A percentile compares a stretch with the other conserved stretches of the same genome.
Evolutionary conservation across 2,329 filamentous ascomycete species (phyloP).

Genomic region (Boeremia exigua): DNA sequence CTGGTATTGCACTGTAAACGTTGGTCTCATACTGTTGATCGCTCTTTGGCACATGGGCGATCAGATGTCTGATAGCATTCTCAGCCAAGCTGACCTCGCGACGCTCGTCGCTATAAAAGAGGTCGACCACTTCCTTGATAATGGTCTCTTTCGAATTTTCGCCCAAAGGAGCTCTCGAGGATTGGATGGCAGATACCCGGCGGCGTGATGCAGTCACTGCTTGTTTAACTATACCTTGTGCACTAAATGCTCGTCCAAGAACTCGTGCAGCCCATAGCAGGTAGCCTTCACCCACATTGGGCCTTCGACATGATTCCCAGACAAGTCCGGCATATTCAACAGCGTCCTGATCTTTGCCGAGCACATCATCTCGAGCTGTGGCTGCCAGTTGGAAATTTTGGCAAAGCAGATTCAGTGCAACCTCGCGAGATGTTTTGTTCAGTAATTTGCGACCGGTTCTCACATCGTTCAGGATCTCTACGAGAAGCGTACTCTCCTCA

Average conservation of each 20-base stretch:
- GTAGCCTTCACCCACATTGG: conserved; percentile 70
- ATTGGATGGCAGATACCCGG: conserved; percentile 30
- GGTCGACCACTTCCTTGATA: conserved; percentile 43
- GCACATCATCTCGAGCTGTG: conserved; percentile 67
- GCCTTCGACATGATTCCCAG: conserved; percentile 76
- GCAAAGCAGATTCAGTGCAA: conserved; percentile 76
- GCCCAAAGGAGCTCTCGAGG: conserved; percentile 31
- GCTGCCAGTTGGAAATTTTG: conserved; percentile 71
- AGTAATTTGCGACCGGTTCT: conserved; percentile 68
- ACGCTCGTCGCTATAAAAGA: conserved; percentile 49
- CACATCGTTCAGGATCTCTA: conserved; percentile 80
- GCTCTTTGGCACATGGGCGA: conserved; percentile 32
- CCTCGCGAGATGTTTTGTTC: conserved; percentile 70
- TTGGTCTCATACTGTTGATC: conserved; percentile 37
- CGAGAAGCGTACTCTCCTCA: conserved; percentile 78
- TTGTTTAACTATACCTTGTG: conserved; percentile 70
- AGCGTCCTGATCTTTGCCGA: conserved; percentile 71
- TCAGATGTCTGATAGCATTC: conserved; percentile 42
- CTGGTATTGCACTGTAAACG: conserved; percentile 38
- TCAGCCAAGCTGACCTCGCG: conserved; percentile 54
- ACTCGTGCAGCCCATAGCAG: conserved; percentile 84
- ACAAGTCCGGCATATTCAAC: conserved; percentile 68
- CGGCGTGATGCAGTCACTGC: conserved; percentile 30
- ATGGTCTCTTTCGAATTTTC: conserved; percentile 45
- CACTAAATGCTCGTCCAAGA: conserved; percentile 74